Evolutionary conservation across 2,329 filamentous ascomycete species (phyloP).

Genomic region (Epichloe aotearoae): DNA sequence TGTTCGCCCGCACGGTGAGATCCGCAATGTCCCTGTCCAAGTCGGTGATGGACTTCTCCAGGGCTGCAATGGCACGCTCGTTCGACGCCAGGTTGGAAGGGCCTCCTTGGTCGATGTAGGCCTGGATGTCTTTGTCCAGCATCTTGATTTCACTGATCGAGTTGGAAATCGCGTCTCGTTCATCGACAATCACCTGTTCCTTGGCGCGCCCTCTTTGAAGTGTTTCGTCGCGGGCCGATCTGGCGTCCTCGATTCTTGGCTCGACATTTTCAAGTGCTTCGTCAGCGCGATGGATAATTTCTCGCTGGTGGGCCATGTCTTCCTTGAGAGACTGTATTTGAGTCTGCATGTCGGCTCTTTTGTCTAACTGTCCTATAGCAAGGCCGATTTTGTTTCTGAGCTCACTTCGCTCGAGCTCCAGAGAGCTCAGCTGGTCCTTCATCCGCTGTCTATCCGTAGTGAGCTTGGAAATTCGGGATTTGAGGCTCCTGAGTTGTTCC

Average conservation of each 20-base stretch:
- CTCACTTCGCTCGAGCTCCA: constrained; percentile 70
- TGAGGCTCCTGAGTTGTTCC: constrained; percentile 53
- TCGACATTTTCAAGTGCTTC: constrained; percentile 59
- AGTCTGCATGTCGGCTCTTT: constrained; percentile 55
- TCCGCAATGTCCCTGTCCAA: constrained; percentile 55
- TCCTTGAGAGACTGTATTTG: constrained; percentile 64
- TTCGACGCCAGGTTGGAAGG: constrained; percentile 56
- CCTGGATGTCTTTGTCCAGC: constrained; percentile 63
- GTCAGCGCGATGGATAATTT: constrained; percentile 56
- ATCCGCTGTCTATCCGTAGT: constrained; percentile 58
- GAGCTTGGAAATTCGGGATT: constrained; percentile 51
- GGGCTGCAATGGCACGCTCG: constrained; percentile 50
- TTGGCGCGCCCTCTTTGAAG: constrained; percentile 56
- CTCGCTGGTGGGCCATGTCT: constrained; percentile 54
- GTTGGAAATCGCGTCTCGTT: constrained; percentile 57
- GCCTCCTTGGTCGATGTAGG: constrained; percentile 66
- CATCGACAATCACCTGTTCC: constrained; percentile 58
- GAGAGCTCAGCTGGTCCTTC: constrained; percentile 49
- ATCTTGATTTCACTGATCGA: constrained; percentile 66
- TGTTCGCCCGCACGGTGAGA: constrained; percentile 59
- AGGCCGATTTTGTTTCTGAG: constrained; percentile 58
- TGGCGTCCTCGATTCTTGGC: constrained; percentile 63
- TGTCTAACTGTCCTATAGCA: constrained; percentile 63
- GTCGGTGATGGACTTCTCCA: constrained; percentile 52
- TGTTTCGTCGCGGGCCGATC: constrained; percentile 64